Conservation (phyloP, 495 filamentous ascomycete species). For the Geoglossum glabrum region DNA sequence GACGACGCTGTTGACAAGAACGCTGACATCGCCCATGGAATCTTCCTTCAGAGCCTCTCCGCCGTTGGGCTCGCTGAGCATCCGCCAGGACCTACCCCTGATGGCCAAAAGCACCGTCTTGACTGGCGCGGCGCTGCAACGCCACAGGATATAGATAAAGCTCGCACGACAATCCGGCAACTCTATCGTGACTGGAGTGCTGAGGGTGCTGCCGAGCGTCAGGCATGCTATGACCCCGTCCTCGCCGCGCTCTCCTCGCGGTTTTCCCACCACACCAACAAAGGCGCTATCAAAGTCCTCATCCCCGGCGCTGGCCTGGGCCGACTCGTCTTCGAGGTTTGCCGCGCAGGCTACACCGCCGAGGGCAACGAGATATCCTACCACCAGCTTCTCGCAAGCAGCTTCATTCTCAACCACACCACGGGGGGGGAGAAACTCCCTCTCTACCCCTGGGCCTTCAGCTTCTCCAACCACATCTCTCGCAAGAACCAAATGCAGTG, state of each 20-base stretch:
- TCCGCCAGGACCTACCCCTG: conserved; percentile 10
- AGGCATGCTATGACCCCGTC: conserved; percentile 54
- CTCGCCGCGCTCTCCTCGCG: conserved; percentile 37
- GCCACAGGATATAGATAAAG: conserved; percentile 63
- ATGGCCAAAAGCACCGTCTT: conserved; percentile 6
- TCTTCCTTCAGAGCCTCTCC: conserved; percentile 42
- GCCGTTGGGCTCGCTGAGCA: conserved; percentile 35
- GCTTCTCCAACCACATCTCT: conserved; percentile 57
- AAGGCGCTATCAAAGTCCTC: conserved; percentile 37
- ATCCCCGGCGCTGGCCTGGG: conserved; percentile 83
- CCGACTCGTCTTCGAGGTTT: conserved; percentile 71
- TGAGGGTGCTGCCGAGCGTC: conserved; percentile 52
- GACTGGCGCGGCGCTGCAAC: conserved; percentile 49
- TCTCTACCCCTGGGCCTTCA: conserved; percentile 61
- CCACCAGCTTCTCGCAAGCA: conserved; percentile 72
- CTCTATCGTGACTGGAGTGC: conserved; percentile 90
- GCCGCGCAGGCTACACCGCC: conserved; percentile 44
- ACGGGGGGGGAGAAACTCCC: conserved; percentile 20
- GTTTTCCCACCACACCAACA: conserved; percentile 21
- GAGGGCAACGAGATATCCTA: conserved; percentile 96
- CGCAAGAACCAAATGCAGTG: conserved; percentile 49
- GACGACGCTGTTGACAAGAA: conserved; percentile 83
- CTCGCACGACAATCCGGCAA: conserved; percentile 71
- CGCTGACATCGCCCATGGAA: conserved; percentile 59
- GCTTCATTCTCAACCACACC: conserved; percentile 71